Evolutionary conservation across 129 eudicot genomes (phyloP).

Genomic region (Escallonia rubra): DNA sequence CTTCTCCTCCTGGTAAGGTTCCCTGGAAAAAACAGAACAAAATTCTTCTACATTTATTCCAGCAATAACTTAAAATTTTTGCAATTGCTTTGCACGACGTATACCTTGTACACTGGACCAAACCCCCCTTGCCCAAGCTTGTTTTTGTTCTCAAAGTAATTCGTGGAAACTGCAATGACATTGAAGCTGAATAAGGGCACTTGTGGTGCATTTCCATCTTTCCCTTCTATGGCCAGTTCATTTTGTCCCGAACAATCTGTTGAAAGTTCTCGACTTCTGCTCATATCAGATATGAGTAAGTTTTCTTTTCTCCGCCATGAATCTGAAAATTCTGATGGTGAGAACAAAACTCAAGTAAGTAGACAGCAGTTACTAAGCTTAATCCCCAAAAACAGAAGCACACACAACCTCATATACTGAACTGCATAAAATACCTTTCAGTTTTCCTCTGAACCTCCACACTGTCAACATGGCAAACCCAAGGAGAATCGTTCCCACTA

Average conservation of each 20-base stretch:
- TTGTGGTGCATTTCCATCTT: conserved; percentile 36
- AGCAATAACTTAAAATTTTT: neutral
- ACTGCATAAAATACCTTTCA: conserved; percentile 26
- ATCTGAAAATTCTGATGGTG: conserved; percentile 17
- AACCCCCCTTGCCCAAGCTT: conserved; percentile 95
- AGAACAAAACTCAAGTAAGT: neutral
- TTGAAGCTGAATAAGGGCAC: conserved; percentile 37
- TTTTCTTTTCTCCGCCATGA: conserved; percentile 10
- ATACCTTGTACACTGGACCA: conserved; percentile 82
- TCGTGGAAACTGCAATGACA: conserved; percentile 45
- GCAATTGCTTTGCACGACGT: neutral
- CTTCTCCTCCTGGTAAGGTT: conserved; percentile 45
- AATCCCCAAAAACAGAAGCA: neutral
- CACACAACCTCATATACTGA: neutral
- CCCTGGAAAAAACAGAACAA: conserved; percentile 42
- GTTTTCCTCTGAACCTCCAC: conserved; percentile 38
- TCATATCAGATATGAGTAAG: conserved; percentile 10
- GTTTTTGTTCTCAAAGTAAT: conserved; percentile 47
- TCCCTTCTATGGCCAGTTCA: conserved; percentile 30
- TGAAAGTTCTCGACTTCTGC: conserved; percentile 31
- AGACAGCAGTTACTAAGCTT: neutral
- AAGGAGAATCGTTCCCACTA: conserved; percentile 29
- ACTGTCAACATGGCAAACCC: conserved; percentile 28
- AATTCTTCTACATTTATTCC: neutral
- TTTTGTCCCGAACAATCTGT: conserved; percentile 28